A percentile compares a stretch with the other conserved stretches of the same genome.
Evolutionary conservation across 129 eudicot genomes (phyloP).

Genomic region (Mikania micrantha): DNA sequence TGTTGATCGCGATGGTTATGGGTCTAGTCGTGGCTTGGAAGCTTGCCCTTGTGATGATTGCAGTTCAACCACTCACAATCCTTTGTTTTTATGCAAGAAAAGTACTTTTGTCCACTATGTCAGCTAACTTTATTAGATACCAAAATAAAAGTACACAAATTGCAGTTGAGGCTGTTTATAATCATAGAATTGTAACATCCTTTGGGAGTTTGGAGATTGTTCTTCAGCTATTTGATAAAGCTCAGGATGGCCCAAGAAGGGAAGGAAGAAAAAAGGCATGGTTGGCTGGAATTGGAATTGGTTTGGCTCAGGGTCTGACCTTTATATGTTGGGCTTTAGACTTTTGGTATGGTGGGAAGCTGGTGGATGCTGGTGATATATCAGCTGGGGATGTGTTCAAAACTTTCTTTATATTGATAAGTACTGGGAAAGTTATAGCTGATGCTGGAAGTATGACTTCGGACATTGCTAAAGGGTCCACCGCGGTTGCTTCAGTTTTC

Average conservation of each 20-base stretch:
- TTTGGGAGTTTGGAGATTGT: conserved; percentile 66
- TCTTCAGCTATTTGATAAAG: conserved; percentile 64
- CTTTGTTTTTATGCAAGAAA: conserved; percentile 81
- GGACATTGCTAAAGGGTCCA: conserved; percentile 86
- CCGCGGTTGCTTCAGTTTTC: conserved; percentile 78
- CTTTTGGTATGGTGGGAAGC: conserved; percentile 86
- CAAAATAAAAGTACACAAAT: conserved; percentile 77
- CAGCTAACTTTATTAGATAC: conserved; percentile 58
- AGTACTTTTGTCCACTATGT: conserved; percentile 56
- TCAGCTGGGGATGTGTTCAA: conserved; percentile 91
- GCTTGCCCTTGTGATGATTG: conserved; percentile 90
- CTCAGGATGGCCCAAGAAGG: conserved; percentile 76
- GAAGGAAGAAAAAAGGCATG: conserved; percentile 70
- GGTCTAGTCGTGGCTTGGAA: conserved; percentile 84
- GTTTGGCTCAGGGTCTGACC: conserved; percentile 84
- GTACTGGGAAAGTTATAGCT: conserved; percentile 92
- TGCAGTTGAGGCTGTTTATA: conserved; percentile 82
- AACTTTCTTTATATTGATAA: conserved; percentile 79
- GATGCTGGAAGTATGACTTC: conserved; percentile 99
- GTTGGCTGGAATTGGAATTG: conserved; percentile 90
- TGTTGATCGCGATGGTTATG: conserved; percentile 64
- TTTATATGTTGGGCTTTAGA: conserved; percentile 94
- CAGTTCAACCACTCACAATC: conserved; percentile 83
- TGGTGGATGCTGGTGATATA: conserved; percentile 62
- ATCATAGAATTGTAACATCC: conserved; percentile 81